phyloP scores from a whole-genome alignment of 495 filamentous ascomycete species.

The Aspergillus kassunensis region DNA sequence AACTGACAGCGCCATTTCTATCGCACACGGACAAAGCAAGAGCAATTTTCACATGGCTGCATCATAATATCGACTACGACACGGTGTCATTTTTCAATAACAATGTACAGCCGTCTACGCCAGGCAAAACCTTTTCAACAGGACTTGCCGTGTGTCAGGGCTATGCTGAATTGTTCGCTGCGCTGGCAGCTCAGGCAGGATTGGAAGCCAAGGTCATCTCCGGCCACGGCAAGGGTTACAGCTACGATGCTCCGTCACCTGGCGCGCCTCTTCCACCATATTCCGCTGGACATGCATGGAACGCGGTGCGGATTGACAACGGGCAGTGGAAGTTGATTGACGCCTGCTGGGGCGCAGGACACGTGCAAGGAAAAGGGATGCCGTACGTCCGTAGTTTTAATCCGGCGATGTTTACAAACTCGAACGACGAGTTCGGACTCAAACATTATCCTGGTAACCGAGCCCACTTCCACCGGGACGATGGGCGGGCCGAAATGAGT shows the following conservation, averaged over 20 bases:
- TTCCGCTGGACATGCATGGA: conserved; percentile 77
- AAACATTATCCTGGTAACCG: conserved; percentile 71
- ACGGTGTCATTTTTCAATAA: conserved; percentile 68
- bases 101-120: conserved; percentile 60
- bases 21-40: conserved; percentile 86
- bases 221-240: conserved; percentile 87
- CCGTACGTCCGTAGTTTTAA: conserved; percentile 66
- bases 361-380: conserved; percentile 41
- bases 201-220: conserved; percentile 64
- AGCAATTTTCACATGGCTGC: conserved; percentile 89
- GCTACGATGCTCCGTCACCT: conserved; percentile 52
- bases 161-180: conserved; percentile 78
- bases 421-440: conserved; percentile 77
- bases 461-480: conserved; percentile 63
- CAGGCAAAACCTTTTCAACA: conserved; percentile 59
- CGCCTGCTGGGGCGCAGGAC: conserved; percentile 87
- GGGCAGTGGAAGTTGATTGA: conserved; percentile 91
- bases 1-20: conserved; percentile 73
- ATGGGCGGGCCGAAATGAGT: conserved; percentile 48
- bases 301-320: conserved; percentile 79
- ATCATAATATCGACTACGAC: conserved; percentile 91
- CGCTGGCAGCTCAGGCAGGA: conserved; percentile 69
- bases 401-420: conserved; percentile 66
- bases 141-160: conserved; percentile 89
- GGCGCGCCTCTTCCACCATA: conserved; percentile 58